Evolutionary conservation across 495 filamentous ascomycete genomes (phyloP), one percentile per base, ranked within the genome.

Genomic region (Xylaria acuta): DNA sequence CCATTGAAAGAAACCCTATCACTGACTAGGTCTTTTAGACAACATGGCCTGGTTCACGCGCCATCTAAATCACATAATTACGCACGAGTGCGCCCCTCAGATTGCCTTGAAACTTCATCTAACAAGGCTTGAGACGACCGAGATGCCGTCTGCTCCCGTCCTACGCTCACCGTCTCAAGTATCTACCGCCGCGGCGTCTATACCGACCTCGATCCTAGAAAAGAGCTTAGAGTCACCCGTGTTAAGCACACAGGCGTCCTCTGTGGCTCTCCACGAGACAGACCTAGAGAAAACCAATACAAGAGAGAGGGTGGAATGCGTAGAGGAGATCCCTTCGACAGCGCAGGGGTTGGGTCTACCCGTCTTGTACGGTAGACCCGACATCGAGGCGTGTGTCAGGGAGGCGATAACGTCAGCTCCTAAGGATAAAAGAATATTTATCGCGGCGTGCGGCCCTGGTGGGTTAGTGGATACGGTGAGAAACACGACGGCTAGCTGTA

Each of bases 381-480:
- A 86, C 69, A 73, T 82, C 45, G 76, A 78, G 40, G 66, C 76
- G 0, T 78, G 85, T 2, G 85, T 88, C 60, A 78, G 77, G 6
- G 74, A 79, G 8, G 81, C 84, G 5, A 79, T 87, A n/a, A 75
- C 75, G 11, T 78, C 79, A 2, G 79, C 81, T n/a, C 70, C 77
- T 11, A 76, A 76, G 12, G 76, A 82, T 62, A 78, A 85, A 72
- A 78, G 84, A 40, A 81, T 88, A 8, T 80, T 86, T 0, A 83
- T 89, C 32, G 84, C 83, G 20, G 86, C 82, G 11, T 89, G 87
- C 74, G 86, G 86, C 1, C 86, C 87, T 11, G 81, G 79, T 45
- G 80, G 80, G 14, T 72, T 89, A 49, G 86, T 86, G 77, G 78
- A 77, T 20, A 78, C 82, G 2, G 84, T 85, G 59, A 80, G 86